phyloP scores from a whole-genome alignment of 495 filamentous ascomycete genomes.

The Neurospora sp. region DNA sequence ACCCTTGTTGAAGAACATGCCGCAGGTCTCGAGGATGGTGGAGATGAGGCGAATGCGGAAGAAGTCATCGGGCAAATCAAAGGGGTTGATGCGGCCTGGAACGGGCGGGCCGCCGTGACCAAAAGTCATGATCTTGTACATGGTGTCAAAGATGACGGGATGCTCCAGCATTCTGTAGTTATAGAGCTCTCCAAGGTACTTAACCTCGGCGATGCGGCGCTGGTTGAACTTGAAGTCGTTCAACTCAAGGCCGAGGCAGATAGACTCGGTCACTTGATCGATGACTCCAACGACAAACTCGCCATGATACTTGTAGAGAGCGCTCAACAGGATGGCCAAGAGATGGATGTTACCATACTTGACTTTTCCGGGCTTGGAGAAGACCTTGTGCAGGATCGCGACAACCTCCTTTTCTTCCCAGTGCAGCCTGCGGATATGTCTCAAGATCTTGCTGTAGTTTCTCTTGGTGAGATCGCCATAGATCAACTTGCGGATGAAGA shows the following conservation, averaged over 20 bases:
- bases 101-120: slow-evolving; percentile 79
- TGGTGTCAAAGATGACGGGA: slow-evolving; percentile 85
- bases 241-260: slow-evolving; percentile 79
- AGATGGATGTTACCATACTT: slow-evolving; percentile 97
- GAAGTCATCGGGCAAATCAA: slow-evolving; percentile 90
- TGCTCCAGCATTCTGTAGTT: slow-evolving; percentile 97
- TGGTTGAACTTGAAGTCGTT: slow-evolving; percentile 99
- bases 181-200: slow-evolving; percentile 94
- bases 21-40: slow-evolving; percentile 87
- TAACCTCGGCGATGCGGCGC: slow-evolving; percentile 87
- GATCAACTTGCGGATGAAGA: slow-evolving; percentile 83
- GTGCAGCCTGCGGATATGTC: slow-evolving; percentile 88
- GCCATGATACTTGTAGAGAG: slow-evolving; percentile 82
- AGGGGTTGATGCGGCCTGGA: slow-evolving; percentile 57
- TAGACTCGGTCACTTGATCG: slow-evolving; percentile 81
- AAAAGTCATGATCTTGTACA: slow-evolving; percentile 90
- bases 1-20: slow-evolving; percentile 90
- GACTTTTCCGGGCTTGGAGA: slow-evolving; percentile 91
- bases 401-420: slow-evolving; percentile 93
- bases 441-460: slow-evolving; percentile 84
- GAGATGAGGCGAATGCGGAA: slow-evolving; percentile 89
- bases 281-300: slow-evolving; percentile 81
- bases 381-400: slow-evolving; percentile 76
- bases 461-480: slow-evolving; percentile 91
- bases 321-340: slow-evolving; percentile 81